Conservation (phyloP, 2,329 filamentous ascomycete species). For the Phialocephala subalpina region DNA sequence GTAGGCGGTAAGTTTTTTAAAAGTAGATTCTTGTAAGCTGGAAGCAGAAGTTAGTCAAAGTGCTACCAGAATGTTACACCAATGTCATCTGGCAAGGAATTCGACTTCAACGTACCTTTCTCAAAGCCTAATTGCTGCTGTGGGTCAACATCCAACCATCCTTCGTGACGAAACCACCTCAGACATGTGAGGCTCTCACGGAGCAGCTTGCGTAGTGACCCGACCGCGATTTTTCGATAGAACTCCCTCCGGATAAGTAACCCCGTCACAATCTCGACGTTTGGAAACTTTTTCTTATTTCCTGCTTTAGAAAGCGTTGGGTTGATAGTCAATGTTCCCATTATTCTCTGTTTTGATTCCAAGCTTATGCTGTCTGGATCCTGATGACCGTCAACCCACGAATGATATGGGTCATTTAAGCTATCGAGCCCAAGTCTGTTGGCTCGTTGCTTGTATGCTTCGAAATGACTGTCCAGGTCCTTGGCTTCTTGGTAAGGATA, state of each 20-base stretch:
- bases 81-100: conserved; percentile 16
- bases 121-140: conserved; percentile 30
- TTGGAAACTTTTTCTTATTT: conserved; percentile 19
- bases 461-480: conserved; percentile 18
- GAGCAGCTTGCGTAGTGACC: conserved; percentile 29
- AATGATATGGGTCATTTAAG: conserved; percentile 33
- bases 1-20: conserved; percentile 24
- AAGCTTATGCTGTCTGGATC: conserved; percentile 12
- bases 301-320: conserved; percentile 17
- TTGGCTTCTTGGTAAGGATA: conserved; percentile 29
- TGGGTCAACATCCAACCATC: conserved; percentile 32
- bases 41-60: conserved; percentile 23
- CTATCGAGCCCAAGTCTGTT: conserved; percentile 22
- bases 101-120: conserved; percentile 27
- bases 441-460: conserved; percentile 23
- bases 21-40: conserved; percentile 12
- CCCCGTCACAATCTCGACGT: conserved; percentile 28
- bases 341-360: conserved; percentile 32
- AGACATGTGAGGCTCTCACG: conserved; percentile 27
- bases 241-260: conserved; percentile 34
- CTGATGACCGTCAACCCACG: conserved; percentile 29
- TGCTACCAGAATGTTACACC: background rate
- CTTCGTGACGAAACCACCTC: conserved; percentile 28
- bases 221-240: conserved; percentile 31
- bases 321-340: conserved; percentile 28